Evolutionary conservation across 768 basidiomycete genomes (phyloP).

Genomic region (Tubosaeta brunneosetosa): DNA sequence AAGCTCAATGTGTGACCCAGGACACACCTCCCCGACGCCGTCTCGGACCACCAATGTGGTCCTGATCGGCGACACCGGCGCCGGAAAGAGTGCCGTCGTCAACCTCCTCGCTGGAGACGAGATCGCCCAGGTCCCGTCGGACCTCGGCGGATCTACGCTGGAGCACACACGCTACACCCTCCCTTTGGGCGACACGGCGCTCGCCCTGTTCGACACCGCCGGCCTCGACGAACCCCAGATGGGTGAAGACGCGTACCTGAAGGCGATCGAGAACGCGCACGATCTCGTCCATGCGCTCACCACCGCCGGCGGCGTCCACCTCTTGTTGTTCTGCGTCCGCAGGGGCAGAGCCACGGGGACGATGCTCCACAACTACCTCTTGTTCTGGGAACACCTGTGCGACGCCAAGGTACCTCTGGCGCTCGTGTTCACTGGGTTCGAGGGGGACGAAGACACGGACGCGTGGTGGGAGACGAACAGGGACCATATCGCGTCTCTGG

Average conservation of each 20-base stretch:
- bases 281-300: constrained; percentile 31
- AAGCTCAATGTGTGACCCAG: constrained; percentile 8
- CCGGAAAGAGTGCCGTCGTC: constrained; percentile 31
- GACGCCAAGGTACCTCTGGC: constrained; percentile 34
- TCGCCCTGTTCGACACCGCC: constrained; percentile 31
- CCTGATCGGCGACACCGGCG: constrained; percentile 39
- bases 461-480: constrained; percentile 33
- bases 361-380: constrained; percentile 34
- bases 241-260: constrained; percentile 25
- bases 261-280: constrained; percentile 27
- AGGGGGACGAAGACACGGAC: constrained; percentile 30
- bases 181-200: constrained; percentile 16
- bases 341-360: constrained; percentile 36
- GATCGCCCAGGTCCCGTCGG: constrained; percentile 24
- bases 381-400: constrained; percentile 40
- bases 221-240: constrained; percentile 32
- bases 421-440: constrained; percentile 39
- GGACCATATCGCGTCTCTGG: constrained; percentile 14
- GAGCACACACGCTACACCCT: constrained; percentile 23
- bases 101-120: constrained; percentile 26
- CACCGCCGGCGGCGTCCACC: constrained; percentile 34
- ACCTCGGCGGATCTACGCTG: constrained; percentile 36
- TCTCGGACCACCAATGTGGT: constrained; percentile 31
- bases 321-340: constrained; percentile 40
- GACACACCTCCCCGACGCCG: background rate